phyloP scores from a whole-genome alignment of 306 rosid species.

The Cicer bijugum region DNA sequence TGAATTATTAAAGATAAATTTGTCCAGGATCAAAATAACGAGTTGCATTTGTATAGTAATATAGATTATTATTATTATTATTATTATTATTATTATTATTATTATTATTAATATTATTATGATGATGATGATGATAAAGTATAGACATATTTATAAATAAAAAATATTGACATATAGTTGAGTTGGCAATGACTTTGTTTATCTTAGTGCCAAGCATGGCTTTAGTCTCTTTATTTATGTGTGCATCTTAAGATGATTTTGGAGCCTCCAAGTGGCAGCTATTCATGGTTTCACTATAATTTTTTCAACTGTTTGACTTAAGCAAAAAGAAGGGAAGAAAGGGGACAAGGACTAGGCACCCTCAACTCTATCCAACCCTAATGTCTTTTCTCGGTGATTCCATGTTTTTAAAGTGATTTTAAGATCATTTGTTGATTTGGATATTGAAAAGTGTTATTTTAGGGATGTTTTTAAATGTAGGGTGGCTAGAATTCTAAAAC shows the following conservation, averaged over 20 bases:
- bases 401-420: constrained; percentile 39
- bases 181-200: neutral
- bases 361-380: constrained; percentile 6
- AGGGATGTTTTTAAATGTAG: constrained; percentile 18
- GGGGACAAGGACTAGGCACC: constrained; percentile 40
- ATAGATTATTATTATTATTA: too few relatives aligned
- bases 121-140: too few relatives aligned
- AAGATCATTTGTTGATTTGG: constrained; percentile 40
- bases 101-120: too few relatives aligned
- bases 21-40: too few relatives aligned
- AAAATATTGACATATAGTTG: too few relatives aligned
- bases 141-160: too few relatives aligned
- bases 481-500: neutral
- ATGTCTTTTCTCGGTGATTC: constrained; percentile 31
- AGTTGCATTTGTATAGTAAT: neutral
- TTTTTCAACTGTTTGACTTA: constrained; percentile 57
- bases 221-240: constrained; percentile 39
- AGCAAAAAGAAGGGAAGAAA: constrained; percentile 29
- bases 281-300: constrained; percentile 44
- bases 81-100: too few relatives aligned
- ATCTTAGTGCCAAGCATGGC: constrained; percentile 39
- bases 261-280: constrained; percentile 78
- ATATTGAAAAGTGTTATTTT: constrained; percentile 7
- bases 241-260: constrained; percentile 45
- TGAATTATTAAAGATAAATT: too few relatives aligned